These are phyloP conservation scores for Capsicum baccatum DNA, from an alignment of 257 asterid species.

Conservation along the genomic window DNA sequence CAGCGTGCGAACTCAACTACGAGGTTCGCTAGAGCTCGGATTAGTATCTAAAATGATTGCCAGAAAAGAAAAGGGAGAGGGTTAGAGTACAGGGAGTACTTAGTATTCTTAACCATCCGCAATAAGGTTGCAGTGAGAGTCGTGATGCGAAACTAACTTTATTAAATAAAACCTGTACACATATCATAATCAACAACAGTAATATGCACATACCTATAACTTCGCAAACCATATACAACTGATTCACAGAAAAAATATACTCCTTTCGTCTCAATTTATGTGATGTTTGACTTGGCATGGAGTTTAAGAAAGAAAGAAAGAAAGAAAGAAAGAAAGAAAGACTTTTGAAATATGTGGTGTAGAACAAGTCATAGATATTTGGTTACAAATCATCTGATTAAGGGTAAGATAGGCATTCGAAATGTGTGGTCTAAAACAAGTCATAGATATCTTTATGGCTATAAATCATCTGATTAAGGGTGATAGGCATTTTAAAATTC, in stretches of 20 bases:
- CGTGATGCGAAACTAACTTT: neutral
- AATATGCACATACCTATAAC: neutral
- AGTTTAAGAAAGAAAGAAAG: too few species aligned
- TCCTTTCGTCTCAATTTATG: too few species aligned
- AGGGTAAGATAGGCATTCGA: too few species aligned
- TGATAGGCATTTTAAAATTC: too few species aligned
- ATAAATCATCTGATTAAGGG: too few species aligned
- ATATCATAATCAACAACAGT: constrained; percentile 1
- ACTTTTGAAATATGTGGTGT: too few species aligned
- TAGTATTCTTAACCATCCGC: neutral
- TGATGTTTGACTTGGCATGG: too few species aligned
- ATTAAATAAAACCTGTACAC: neutral
- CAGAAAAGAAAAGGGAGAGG: constrained; percentile 9
- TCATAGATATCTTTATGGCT: too few species aligned
- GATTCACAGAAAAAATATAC: neutral
- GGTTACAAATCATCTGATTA: too few species aligned
- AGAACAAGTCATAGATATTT: too few species aligned
- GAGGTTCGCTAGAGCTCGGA: neutral
- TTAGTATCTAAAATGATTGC: neutral
- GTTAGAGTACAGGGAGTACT: neutral
- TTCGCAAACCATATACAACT: neutral
- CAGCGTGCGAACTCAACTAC: neutral
- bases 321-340: too few species aligned
- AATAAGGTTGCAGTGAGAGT: constrained; percentile 1
- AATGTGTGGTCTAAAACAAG: too few species aligned